Conservation (phyloP, 2,329 filamentous ascomycete genomes). For the Clarireedia paspali region DNA sequence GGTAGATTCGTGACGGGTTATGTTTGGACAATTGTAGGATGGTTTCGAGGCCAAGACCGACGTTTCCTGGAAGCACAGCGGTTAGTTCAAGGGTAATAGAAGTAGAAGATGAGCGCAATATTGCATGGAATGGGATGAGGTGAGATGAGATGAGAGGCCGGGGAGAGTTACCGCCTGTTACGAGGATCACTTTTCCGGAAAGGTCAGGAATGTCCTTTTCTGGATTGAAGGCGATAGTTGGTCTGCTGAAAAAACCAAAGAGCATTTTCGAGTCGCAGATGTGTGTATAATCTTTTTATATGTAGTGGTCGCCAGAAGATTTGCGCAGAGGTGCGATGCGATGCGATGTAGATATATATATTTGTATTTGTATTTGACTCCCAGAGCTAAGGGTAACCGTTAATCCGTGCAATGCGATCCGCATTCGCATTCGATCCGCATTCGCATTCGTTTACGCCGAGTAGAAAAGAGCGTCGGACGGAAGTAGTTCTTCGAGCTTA, state of each 20-base stretch:
- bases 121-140: not conserved
- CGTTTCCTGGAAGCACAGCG: constrained; percentile 14
- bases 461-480: too few relatives aligned
- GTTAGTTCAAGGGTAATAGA: not conserved
- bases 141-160: not conserved
- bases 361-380: too few relatives aligned
- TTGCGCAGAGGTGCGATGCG: too few relatives aligned
- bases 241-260: not conserved
- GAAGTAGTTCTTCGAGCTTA: too few relatives aligned
- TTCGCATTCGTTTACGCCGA: too few relatives aligned
- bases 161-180: constrained; percentile 9
- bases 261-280: not conserved
- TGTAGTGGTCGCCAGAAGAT: not conserved
- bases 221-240: constrained; percentile 7
- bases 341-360: too few relatives aligned
- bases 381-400: too few relatives aligned
- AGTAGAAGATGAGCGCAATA: too few relatives aligned
- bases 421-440: too few relatives aligned
- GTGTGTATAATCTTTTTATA: not conserved
- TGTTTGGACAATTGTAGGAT: constrained; percentile 35
- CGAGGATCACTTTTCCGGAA: constrained; percentile 34
- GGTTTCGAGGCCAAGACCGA: constrained; percentile 39
- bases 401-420: too few relatives aligned
- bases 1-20: constrained; percentile 32
- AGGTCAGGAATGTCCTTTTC: constrained; percentile 31